Evolutionary conservation across 495 filamentous ascomycete genomes (phyloP), one percentile per base, ranked within the genome.

Genomic region (Aspergillus asperescens): DNA sequence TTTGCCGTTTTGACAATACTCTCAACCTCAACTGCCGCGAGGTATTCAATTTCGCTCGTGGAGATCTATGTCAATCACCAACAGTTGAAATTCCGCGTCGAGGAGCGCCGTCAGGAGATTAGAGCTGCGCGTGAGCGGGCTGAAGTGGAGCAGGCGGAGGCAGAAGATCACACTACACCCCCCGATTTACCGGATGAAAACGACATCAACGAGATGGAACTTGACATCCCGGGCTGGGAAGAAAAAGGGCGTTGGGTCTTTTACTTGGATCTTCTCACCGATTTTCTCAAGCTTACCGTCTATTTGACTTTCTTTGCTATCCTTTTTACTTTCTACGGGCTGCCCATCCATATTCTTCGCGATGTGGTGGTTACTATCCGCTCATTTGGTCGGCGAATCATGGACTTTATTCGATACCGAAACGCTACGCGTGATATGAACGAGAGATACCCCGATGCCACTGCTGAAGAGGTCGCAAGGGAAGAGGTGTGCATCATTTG

Each of bases 401-500:
- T 82, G 58, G 91, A 94, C 61, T 90, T 96, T 61, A 64, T 95
- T 45, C 80, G 86, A 37, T 98, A 96, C 61, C 82, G 90, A 24
- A 86, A 89, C 57, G 93, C 94, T 8, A 86, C 93, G 0, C 77
- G 83, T 43, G 86, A 96, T 61, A 97, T 98, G 92, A 88, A 90
- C 61, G 80, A 83, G 39, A 80, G 86, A 59, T 97, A 96, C 62
- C 87, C 89, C 20, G 94, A 98, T 67, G 93, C 93, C 12, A 95
- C 88, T 5, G 75, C 80, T 6, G 90, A 95, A 53, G 93, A 98
- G 53, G 77, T 97, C 16, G 73, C 72, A 16, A 77, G 87, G 41
- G 92, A 96, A 60, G 86, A 95, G 58, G 92, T 92, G 10, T 98
- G 93, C 63, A 98, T 98, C 63, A 95, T 98, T 50, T 98, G 93